Evolutionary conservation across 2,329 filamentous ascomycete genomes (phyloP).

Genomic region (Clonostachys chloroleuca): DNA sequence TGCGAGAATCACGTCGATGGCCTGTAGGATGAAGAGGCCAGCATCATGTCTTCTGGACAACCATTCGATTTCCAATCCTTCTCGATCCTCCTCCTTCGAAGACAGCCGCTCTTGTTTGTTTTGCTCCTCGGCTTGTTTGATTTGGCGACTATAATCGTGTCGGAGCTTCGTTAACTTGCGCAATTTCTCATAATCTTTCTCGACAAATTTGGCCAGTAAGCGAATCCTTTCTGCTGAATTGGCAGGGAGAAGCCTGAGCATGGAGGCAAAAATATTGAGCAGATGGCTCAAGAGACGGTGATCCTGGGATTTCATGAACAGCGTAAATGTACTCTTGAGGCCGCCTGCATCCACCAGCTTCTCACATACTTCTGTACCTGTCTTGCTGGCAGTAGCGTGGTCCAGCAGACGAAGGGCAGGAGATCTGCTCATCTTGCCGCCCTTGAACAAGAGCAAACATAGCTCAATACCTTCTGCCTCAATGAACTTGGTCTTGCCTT

Average conservation of each 20-base stretch:
- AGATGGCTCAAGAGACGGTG: conserved; percentile 74
- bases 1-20: conserved; percentile 77
- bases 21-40: conserved; percentile 79
- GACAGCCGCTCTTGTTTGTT: conserved; percentile 15
- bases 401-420: conserved; percentile 79
- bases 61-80: conserved; percentile 65
- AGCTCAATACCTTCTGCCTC: conserved; percentile 91
- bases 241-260: conserved; percentile 75
- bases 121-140: conserved; percentile 54
- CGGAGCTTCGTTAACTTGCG: conserved; percentile 67
- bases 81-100: conserved; percentile 14
- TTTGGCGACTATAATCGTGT: conserved; percentile 60
- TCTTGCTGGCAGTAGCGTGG: conserved; percentile 58
- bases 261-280: conserved; percentile 76
- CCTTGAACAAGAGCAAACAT: conserved; percentile 84
- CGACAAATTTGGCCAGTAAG: conserved; percentile 87
- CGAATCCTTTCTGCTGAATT: conserved; percentile 77
- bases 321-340: conserved; percentile 77
- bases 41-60: conserved; percentile 74
- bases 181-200: conserved; percentile 89
- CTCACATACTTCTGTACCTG: conserved; percentile 62
- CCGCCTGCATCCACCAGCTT: conserved; percentile 79
- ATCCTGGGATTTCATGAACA: conserved; percentile 79
- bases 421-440: conserved; percentile 78
- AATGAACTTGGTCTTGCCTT: conserved; percentile 76